Percentiles rank a stretch among this genome's conserved stretches.
These are phyloP conservation scores for Agrostemma githago DNA, from an alignment of 148 eudicot genomes.

Conservation along the genomic window DNA sequence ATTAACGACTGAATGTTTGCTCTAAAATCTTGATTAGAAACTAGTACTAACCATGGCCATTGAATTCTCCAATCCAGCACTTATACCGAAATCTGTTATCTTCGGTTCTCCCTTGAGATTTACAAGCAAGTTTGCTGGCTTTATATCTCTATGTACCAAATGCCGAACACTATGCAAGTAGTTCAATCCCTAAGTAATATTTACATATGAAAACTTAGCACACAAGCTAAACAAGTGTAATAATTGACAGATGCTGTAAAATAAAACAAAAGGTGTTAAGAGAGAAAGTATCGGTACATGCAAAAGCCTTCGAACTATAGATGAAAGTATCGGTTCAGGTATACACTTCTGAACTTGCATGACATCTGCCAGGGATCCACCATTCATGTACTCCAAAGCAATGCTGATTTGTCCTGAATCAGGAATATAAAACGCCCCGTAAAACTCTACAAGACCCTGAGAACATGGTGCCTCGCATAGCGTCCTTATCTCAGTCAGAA, in stretches of 20 bases:
- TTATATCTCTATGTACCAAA: conserved; percentile 93
- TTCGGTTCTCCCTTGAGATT: conserved; percentile 95
- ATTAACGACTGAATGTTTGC: background rate
- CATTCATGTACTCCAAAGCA: conserved; percentile 97
- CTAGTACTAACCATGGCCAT: conserved; percentile 89
- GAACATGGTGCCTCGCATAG: conserved; percentile 91
- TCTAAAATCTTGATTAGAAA: background rate
- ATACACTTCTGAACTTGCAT: conserved; percentile 46
- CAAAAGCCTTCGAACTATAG: conserved; percentile 69
- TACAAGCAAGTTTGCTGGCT: conserved; percentile 94
- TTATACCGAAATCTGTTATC: conserved; percentile 97
- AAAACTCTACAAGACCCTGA: conserved; percentile 88
- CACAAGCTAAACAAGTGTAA: background rate
- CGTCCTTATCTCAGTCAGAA: conserved; percentile 82
- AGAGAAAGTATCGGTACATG: conserved; percentile 35
- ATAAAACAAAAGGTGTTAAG: background rate
- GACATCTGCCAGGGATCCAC: conserved; percentile 89
- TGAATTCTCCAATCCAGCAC: conserved; percentile 96
- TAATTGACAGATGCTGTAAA: background rate
- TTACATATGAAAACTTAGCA: conserved; percentile 16
- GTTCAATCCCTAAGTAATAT: conserved; percentile 57
- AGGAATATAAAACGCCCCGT: conserved; percentile 93
- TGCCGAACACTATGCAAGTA: conserved; percentile 86
- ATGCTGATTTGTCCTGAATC: conserved; percentile 97
- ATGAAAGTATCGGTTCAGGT: conserved; percentile 84